Evolutionary conservation across 176 grass and related monocot species (phyloP).

Genomic region (Cenchrus fungigraminus): DNA sequence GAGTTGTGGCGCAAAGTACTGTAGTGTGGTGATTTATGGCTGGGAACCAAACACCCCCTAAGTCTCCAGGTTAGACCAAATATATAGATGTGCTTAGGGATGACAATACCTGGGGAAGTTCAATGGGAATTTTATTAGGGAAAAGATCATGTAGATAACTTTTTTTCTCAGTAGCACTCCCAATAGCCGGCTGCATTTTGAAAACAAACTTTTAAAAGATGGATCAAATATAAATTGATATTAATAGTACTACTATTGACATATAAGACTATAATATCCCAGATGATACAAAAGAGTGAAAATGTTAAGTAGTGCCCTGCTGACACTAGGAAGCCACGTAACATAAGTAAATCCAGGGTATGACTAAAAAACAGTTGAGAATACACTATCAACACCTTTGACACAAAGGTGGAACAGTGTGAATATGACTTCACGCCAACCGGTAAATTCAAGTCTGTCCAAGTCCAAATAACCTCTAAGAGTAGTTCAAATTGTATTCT

Average conservation of each 20-base stretch:
- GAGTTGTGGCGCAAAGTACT: no score
- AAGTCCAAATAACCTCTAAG: not conserved
- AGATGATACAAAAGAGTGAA: not conserved
- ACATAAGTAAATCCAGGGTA: constrained; percentile 35
- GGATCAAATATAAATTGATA: constrained; percentile 17
- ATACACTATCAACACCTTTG: constrained; percentile 41
- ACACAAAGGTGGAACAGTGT: not conserved
- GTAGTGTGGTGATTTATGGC: no score
- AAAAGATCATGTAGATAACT: constrained; percentile 68
- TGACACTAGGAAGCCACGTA: constrained; percentile 43
- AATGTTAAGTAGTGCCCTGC: constrained; percentile 52
- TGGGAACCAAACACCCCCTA: no score
- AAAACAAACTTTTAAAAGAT: constrained; percentile 6
- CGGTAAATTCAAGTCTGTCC: not conserved
- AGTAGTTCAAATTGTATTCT: not conserved
- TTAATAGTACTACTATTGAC: not conserved
- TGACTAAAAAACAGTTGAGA: constrained; percentile 39
- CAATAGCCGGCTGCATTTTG: constrained; percentile 36
- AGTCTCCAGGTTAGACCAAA: constrained; percentile 31
- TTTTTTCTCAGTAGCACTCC: constrained; percentile 36
- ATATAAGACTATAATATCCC: not conserved
- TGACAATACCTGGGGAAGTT: constrained; percentile 70
- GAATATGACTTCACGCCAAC: not conserved
- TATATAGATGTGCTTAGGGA: not conserved
- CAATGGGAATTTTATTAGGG: constrained; percentile 78